Conservation (phyloP, 768 basidiomycete species). For the Termitomyces sp. region DNA sequence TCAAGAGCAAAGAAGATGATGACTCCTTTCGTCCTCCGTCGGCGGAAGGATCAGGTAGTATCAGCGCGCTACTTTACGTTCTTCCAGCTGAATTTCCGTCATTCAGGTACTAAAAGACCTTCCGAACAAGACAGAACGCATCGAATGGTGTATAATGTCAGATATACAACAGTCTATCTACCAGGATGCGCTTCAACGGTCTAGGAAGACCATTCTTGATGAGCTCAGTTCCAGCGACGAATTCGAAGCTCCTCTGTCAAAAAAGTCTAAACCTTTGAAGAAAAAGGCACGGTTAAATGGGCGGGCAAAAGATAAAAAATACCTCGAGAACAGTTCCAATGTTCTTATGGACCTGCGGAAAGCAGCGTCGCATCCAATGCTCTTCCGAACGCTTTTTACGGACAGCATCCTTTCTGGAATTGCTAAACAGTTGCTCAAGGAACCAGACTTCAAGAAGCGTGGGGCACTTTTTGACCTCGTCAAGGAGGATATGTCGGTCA, state of each 20-base stretch:
- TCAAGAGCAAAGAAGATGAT: constrained; percentile 98
- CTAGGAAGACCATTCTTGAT: constrained; percentile 73
- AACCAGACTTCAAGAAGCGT: constrained; percentile 85
- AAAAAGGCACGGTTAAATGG: constrained; percentile 40
- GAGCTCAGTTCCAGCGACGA: constrained; percentile 20
- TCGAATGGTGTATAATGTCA: constrained; percentile 96
- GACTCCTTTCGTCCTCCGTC: constrained; percentile 96
- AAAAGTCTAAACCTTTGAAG: constrained; percentile 25
- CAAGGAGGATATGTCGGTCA: constrained; percentile 96
- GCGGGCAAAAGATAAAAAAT: constrained; percentile 56
- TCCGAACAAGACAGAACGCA: constrained; percentile 87
- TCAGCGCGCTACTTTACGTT: not conserved
- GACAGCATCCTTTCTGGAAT: constrained; percentile 70
- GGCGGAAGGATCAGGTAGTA: constrained; percentile 85
- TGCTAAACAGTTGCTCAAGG: constrained; percentile 80
- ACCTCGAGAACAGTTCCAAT: constrained; percentile 81
- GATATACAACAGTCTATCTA: constrained; percentile 78
- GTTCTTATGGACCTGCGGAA: constrained; percentile 98
- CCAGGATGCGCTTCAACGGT: constrained; percentile 77
- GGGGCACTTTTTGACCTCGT: constrained; percentile 78
- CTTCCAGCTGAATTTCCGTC: not conserved
- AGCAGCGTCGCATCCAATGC: constrained; percentile 93
- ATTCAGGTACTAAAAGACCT: constrained; percentile 84
- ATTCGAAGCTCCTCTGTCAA: constrained; percentile 19
- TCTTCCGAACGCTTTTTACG: constrained; percentile 83